These are phyloP conservation scores for Amanita polypyramis DNA, from an alignment of 768 basidiomycete genomes.

Conservation along the genomic window DNA sequence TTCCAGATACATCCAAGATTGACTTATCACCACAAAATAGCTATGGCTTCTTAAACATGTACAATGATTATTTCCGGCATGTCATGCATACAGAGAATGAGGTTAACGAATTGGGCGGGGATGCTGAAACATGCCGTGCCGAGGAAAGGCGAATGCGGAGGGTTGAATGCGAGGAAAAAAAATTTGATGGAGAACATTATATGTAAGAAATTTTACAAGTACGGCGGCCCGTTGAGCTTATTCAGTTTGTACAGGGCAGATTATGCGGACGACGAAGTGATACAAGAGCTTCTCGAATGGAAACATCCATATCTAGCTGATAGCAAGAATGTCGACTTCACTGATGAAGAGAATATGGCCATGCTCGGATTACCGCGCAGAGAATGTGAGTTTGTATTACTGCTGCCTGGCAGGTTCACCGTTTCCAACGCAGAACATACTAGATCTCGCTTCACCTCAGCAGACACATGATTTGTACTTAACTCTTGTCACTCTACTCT, in stretches of 20 bases:
- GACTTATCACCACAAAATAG: conserved; percentile 32
- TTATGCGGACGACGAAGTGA: conserved; percentile 66
- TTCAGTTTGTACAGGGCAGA: conserved; percentile 49
- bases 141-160: conserved; percentile 45
- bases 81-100: conserved; percentile 71
- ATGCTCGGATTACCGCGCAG: conserved; percentile 51
- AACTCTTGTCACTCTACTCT: conserved; percentile 60
- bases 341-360: conserved; percentile 58
- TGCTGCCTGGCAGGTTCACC: background rate
- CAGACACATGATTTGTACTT: conserved; percentile 60
- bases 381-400: conserved; percentile 33
- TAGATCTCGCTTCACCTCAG: conserved; percentile 49
- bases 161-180: conserved; percentile 54
- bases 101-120: conserved; percentile 64
- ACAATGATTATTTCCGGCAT: conserved; percentile 69
- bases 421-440: background rate
- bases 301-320: conserved; percentile 37
- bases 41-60: conserved; percentile 72
- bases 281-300: conserved; percentile 63
- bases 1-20: conserved; percentile 32
- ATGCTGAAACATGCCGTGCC: conserved; percentile 46
- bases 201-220: conserved; percentile 36
- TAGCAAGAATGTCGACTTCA: conserved; percentile 37
- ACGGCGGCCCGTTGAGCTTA: background rate
- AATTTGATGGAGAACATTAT: conserved; percentile 81